These are phyloP conservation scores for Trichomonascaceae sp. DNA, from an alignment of 1,139 yeast genomes.

Conservation along the genomic window DNA sequence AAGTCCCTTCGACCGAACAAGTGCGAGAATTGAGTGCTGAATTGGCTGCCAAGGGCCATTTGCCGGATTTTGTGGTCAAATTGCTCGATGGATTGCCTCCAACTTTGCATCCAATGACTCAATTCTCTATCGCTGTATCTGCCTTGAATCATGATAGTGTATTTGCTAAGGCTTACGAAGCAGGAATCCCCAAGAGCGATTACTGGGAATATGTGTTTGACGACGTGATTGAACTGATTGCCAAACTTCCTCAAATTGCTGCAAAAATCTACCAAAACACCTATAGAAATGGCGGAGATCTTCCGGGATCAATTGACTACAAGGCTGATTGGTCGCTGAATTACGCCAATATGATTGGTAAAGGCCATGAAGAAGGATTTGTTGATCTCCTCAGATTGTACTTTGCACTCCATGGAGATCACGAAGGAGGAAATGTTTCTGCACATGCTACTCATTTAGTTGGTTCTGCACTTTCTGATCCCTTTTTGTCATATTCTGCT, in stretches of 20 bases:
- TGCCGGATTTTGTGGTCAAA: constrained; percentile 83
- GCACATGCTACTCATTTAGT: constrained; percentile 97
- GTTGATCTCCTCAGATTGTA: constrained; percentile 88
- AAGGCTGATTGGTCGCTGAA: constrained; percentile 88
- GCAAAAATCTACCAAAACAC: constrained; percentile 91
- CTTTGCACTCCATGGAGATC: constrained; percentile 93
- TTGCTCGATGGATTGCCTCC: constrained; percentile 78
- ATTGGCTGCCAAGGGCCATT: constrained; percentile 72
- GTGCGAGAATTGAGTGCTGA: constrained; percentile 71
- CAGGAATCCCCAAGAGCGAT: constrained; percentile 78
- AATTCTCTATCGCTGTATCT: constrained; percentile 85
- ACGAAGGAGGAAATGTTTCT: constrained; percentile 98
- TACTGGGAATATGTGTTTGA: constrained; percentile 93
- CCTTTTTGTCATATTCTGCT: constrained; percentile 87
- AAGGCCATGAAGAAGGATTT: constrained; percentile 62
- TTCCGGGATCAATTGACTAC: constrained; percentile 60
- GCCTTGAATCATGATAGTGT: constrained; percentile 87
- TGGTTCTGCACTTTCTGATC: constrained; percentile 92
- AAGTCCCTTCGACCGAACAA: constrained; percentile 74
- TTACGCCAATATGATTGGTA: constrained; percentile 79
- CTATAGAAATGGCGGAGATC: constrained; percentile 73
- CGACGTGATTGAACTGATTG: constrained; percentile 82
- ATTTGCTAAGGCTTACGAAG: constrained; percentile 86
- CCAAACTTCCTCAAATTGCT: constrained; percentile 87
- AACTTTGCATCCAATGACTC: constrained; percentile 95